Evolutionary conservation across 345 rosid genomes (phyloP), one percentile per base, ranked within the genome.

Genomic region (Populus davidiana): DNA sequence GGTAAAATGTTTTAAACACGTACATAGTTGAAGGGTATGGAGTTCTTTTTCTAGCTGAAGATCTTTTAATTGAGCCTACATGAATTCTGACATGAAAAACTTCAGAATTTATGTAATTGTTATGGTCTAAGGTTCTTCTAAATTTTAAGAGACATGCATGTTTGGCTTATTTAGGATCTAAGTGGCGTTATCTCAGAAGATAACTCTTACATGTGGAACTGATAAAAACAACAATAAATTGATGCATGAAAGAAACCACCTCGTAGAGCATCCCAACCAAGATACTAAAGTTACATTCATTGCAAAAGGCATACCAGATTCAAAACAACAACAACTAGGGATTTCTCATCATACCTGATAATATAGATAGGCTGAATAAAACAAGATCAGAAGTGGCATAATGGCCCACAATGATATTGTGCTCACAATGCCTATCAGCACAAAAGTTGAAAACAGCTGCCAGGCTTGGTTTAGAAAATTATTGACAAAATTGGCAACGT

Each of bases 401-500:
- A 96, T 91, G 87, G 99, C 93, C 99, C 99, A 96, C 79, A 96
- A 80, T 67, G 99, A 96, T 89, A 94, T 87, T 65, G 97, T 94
- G 93, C 98, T 96, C 77, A 96, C 95, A 75, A 91, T 81, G 74
- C 98, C 99, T 75, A 96, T 92, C 91, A 96, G 86, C 69, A 90
- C 87, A 84, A 96, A 86, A 39, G 99, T 94, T 72, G 99, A 91
- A 80, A 96, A 89, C 67, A 96, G 95, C 86, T 91, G 97, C 33
- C 91, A 90, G 47, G 94, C 90, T 82, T 89, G 94, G 74, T 91
- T 86, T 77, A 94, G 83, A 80, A 96, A 96, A 93, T 91, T 88
- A 79, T 96, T 91, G 41, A 83, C 83, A 21, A 87, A 85, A 73
- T 39, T 76, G 67, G 97, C 98, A 63, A 96, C 98, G 36, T 67